phyloP scores from a whole-genome alignment of 129 eudicot genomes.

The Saposhnikovia divaricata region DNA sequence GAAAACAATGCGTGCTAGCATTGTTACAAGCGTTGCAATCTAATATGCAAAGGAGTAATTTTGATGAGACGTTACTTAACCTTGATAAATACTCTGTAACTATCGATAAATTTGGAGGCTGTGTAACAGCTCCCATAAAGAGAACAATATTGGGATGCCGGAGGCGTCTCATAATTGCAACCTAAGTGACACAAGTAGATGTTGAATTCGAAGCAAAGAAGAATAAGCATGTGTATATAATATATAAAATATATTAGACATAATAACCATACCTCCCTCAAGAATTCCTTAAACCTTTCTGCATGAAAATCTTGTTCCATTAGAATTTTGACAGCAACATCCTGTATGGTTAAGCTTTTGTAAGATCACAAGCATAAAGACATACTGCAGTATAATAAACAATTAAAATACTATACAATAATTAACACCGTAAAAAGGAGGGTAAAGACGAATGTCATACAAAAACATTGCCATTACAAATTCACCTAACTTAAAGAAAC shows the following conservation, averaged over 20 bases:
- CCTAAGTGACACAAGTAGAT: conserved; percentile 34
- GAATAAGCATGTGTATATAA: neutral
- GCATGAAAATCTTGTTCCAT: conserved; percentile 93
- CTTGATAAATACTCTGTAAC: conserved; percentile 91
- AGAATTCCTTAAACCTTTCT: conserved; percentile 62
- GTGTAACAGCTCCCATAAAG: conserved; percentile 94
- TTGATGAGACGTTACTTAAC: conserved; percentile 20
- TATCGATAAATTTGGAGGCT: conserved; percentile 89
- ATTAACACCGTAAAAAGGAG: neutral
- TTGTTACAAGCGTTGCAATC: neutral
- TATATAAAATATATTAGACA: neutral
- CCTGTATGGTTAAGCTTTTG: conserved; percentile 34
- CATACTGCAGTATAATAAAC: neutral
- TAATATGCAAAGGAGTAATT: neutral
- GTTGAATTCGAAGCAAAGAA: conserved; percentile 10
- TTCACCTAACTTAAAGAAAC: neutral
- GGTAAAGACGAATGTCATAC: neutral
- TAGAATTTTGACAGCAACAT: conserved; percentile 93
- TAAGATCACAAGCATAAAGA: conserved; percentile 8
- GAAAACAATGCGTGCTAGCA: neutral
- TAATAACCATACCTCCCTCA: conserved; percentile 53
- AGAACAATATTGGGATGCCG: conserved; percentile 98
- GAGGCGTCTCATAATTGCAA: conserved; percentile 87
- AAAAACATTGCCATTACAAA: neutral
- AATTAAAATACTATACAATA: neutral